Percentiles rank a stretch among this genome's conserved stretches.
Evolutionary conservation across 2,329 filamentous ascomycete species (phyloP).

Genomic region (Epichloe baconii): DNA sequence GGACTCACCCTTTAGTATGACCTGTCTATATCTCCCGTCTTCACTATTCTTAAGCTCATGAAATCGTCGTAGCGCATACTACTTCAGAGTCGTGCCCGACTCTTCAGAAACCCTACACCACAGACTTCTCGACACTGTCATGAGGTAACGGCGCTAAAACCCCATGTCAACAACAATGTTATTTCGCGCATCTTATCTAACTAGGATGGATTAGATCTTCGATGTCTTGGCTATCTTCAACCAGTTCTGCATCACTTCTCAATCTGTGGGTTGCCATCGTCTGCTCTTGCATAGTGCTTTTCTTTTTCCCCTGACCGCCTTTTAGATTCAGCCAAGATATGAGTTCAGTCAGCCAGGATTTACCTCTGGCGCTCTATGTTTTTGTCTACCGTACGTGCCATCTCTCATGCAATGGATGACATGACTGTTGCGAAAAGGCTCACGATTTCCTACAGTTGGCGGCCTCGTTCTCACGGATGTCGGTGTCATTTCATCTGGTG

Average conservation of each 20-base stretch:
- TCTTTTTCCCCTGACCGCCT: neutral
- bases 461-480: neutral
- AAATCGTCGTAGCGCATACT: neutral
- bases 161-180: neutral
- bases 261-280: neutral
- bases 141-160: neutral
- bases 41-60: neutral
- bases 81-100: neutral
- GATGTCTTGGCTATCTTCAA: neutral
- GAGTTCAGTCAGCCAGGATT: conserved; percentile 5
- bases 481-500: conserved; percentile 26
- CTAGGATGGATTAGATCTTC: neutral
- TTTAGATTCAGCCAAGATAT: conserved; percentile 8
- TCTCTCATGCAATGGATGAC: no score
- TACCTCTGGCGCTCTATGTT: conserved; percentile 3
- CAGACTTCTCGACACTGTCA: neutral
- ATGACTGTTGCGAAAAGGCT: no score
- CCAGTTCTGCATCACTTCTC: neutral
- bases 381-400: conserved; percentile 1
- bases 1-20: neutral
- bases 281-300: neutral
- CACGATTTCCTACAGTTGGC: neutral
- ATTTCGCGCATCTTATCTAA: neutral
- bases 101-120: neutral
- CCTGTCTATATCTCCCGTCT: neutral